A percentile compares a stretch with the other conserved stretches of the same genome.
These are phyloP conservation scores for Leccinum pellstonianum DNA, from an alignment of 768 basidiomycete genomes.

Conservation along the genomic window DNA sequence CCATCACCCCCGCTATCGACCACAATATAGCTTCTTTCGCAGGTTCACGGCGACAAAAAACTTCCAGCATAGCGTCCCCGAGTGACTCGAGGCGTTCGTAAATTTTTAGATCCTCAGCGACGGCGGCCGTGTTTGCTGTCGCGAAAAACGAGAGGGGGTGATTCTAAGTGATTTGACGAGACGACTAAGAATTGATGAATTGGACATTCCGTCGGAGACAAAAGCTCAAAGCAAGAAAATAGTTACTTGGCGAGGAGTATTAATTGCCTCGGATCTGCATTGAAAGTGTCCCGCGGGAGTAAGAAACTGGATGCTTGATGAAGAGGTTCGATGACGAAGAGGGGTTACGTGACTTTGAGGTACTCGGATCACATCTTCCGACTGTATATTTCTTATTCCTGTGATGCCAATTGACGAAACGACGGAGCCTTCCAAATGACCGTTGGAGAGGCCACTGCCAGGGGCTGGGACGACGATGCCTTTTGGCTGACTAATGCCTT, in stretches of 20 bases:
- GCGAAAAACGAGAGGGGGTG: constrained; percentile 43
- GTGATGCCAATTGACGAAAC: no score
- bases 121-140: constrained; percentile 60
- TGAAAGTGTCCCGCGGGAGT: no score
- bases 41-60: constrained; percentile 55
- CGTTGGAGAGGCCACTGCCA: no score
- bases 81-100: constrained; percentile 48
- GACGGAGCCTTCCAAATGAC: no score
- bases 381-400: no score
- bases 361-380: no score
- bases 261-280: constrained; percentile 7
- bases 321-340: no score
- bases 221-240: constrained; percentile 44
- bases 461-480: no score
- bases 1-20: no score
- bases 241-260: constrained; percentile 43
- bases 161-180: constrained; percentile 49
- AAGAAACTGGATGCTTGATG: no score
- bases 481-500: no score
- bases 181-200: constrained; percentile 57
- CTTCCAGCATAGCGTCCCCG: constrained; percentile 76
- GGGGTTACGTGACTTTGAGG: no score
- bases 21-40: constrained; percentile 53
- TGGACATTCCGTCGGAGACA: constrained; percentile 52
- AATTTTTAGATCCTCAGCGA: constrained; percentile 36